phyloP scores from a whole-genome alignment of 2,329 filamentous ascomycete species.

The Colletotrichum ledebouriae region DNA sequence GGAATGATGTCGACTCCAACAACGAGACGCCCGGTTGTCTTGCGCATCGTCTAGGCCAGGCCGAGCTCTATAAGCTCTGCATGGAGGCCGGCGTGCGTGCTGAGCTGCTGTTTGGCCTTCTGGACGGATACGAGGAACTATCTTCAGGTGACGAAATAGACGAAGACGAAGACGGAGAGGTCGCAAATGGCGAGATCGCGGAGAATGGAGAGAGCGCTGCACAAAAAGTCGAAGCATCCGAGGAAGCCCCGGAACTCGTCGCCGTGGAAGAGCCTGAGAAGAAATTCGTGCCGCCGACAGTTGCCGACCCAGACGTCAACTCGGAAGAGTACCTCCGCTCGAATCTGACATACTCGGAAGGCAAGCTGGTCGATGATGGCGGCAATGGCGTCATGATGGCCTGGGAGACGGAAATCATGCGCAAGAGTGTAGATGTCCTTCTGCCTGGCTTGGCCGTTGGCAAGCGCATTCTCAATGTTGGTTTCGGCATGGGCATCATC shows the following conservation, averaged over 20 bases:
- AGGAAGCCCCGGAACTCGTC: constrained; percentile 46
- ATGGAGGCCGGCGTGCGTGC: constrained; percentile 92
- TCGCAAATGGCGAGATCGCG: constrained; percentile 55
- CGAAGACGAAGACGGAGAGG: constrained; percentile 62
- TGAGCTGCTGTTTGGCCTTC: constrained; percentile 84
- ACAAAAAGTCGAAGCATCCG: constrained; percentile 45
- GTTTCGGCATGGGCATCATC: constrained; percentile 92
- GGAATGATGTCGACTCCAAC: constrained; percentile 92
- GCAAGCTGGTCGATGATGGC: constrained; percentile 78
- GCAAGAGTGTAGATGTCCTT: constrained; percentile 77
- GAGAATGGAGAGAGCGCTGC: constrained; percentile 27
- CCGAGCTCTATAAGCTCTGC: constrained; percentile 81
- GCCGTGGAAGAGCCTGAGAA: constrained; percentile 44
- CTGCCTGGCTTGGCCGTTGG: constrained; percentile 58
- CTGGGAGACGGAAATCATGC: constrained; percentile 92
- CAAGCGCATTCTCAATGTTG: constrained; percentile 84
- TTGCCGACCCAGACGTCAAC: constrained; percentile 64
- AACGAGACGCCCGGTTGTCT: constrained; percentile 94
- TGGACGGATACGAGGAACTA: constrained; percentile 86
- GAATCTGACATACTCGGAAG: constrained; percentile 72
- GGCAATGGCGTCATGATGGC: constrained; percentile 94
- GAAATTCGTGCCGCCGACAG: constrained; percentile 53
- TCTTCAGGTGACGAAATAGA: constrained; percentile 66
- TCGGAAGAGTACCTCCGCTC: constrained; percentile 78
- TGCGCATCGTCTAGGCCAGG: constrained; percentile 77